A percentile compares a stretch with the other conserved stretches of the same genome.
Conservation (phyloP, 176 grass and related monocot species). For the Dactylis glomerata region DNA sequence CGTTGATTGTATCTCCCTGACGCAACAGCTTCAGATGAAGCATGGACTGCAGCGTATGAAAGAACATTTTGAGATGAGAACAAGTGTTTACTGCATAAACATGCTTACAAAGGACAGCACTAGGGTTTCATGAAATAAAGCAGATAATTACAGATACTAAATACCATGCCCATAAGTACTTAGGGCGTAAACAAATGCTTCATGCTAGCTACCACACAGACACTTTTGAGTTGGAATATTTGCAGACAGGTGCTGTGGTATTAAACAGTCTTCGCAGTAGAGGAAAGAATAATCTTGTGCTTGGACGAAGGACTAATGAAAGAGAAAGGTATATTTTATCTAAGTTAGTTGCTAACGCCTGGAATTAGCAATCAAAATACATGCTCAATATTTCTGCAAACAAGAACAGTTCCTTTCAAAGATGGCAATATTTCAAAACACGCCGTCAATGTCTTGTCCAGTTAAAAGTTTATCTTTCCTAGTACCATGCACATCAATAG, state of each 20-base stretch:
- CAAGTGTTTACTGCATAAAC: not conserved
- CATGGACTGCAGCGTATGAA: slow-evolving; percentile 70
- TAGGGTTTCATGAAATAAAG: not conserved
- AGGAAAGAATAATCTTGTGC: slow-evolving; percentile 26
- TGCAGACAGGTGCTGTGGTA: not conserved
- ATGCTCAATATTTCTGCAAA: not conserved
- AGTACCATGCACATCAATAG: slow-evolving; percentile 34
- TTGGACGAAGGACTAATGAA: slow-evolving; percentile 20
- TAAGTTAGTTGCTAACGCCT: not conserved
- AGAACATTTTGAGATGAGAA: slow-evolving; percentile 14
- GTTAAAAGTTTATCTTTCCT: slow-evolving; percentile 18
- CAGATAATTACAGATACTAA: not conserved
- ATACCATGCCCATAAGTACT: not conserved
- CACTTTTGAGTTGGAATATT: not conserved
- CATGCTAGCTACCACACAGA: not conserved
- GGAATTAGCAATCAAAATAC: slow-evolving; percentile 21
- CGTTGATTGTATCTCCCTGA: slow-evolving; percentile 42
- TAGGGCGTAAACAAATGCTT: not conserved
- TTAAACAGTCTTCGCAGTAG: slow-evolving; percentile 12
- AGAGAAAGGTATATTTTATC: not conserved
- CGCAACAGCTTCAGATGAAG: slow-evolving; percentile 67
- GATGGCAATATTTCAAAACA: not conserved
- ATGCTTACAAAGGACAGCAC: not conserved
- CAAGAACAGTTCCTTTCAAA: not conserved
- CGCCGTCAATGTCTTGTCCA: not conserved